Conservation (phyloP, 192 early-diverging fungal genomes). For the Coemansia sp. region DNA sequence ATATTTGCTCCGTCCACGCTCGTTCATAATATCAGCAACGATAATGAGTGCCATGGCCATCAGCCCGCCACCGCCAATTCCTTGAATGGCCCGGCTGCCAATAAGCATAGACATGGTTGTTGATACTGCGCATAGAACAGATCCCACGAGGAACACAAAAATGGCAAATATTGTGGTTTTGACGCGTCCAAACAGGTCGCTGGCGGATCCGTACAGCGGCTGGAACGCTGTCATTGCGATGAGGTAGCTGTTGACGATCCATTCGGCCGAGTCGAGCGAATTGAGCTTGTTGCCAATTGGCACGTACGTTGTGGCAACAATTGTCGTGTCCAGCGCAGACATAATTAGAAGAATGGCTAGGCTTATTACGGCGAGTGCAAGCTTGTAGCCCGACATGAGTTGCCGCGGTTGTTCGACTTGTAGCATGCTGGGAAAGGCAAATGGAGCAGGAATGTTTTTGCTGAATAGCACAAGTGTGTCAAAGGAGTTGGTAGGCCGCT, state of each 20-base stretch:
- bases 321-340: constrained; percentile 57
- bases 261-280: constrained; percentile 64
- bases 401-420: constrained; percentile 17
- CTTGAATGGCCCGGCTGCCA: constrained; percentile 66
- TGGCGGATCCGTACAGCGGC: constrained; percentile 76
- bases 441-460: neutral
- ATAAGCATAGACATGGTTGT: constrained; percentile 59
- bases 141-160: constrained; percentile 46
- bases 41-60: constrained; percentile 67
- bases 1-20: constrained; percentile 72
- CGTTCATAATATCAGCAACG: constrained; percentile 70
- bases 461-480: neutral
- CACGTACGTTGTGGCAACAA: constrained; percentile 74
- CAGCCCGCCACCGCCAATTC: constrained; percentile 68
- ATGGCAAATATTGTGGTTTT: constrained; percentile 36
- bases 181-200: constrained; percentile 66
- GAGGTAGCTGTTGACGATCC: constrained; percentile 80
- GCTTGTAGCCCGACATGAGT: constrained; percentile 24
- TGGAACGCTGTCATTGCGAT: constrained; percentile 67
- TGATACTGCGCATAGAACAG: constrained; percentile 39
- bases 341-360: constrained; percentile 40
- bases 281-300: constrained; percentile 71
- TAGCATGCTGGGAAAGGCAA: neutral
- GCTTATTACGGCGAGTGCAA: constrained; percentile 36
- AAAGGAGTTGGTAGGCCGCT: constrained; percentile 1